Base-by-base conservation (phyloP, 2,329 filamentous ascomycete genomes). In the Fusarium sp. region DNA sequence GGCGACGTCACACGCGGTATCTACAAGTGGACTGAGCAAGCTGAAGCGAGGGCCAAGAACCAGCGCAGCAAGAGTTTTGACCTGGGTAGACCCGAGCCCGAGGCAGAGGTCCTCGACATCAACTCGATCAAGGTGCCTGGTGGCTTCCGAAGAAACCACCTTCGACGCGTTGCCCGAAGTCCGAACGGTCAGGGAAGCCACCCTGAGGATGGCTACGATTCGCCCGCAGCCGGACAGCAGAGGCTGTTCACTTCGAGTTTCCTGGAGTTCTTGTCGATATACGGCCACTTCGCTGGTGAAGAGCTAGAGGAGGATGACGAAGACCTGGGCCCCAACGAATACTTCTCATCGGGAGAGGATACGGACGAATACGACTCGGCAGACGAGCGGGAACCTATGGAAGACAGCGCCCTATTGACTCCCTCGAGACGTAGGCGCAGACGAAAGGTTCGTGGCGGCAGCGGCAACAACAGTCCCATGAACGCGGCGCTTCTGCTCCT, bases 241-340 rank as follows among this genome's bases (percentile, higher is more conserved):
- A 90, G 91, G 71, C 87, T 97, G 35, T 91, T 98, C 68, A 98
- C 97, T 0, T 95, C 90, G 75, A 99, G 94, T 83, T 99, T 99
- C 81, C 90, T 99, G 69, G 97, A 99, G 82, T 99, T 99, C 79
- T 82, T 99, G 60, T 95, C 94, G 9, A 89, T 99, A 33, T 99
- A 98, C 78, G 97, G 97, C 5, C 97, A 99, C 84, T 99, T 99
- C 81, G 97, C 97, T 2, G 97, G 97, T 84, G 97, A 99, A 83
- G 94, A 98, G 80, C 89, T 99, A 14, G 95, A 98, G 81, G 97
- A 99, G 83, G 97, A 98, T 77, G 97, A 98, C 77, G 96, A 98
- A 82, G 94, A 92, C 2, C 86, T 98, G 16, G 91, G 89, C 6
- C 94, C 95, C 2, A 93, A 97, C 81, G 96, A 98, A 80, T 98